These are phyloP conservation scores for Waltergamsia citrina DNA, from an alignment of 2,329 filamentous ascomycete species.

Conservation along the genomic window DNA sequence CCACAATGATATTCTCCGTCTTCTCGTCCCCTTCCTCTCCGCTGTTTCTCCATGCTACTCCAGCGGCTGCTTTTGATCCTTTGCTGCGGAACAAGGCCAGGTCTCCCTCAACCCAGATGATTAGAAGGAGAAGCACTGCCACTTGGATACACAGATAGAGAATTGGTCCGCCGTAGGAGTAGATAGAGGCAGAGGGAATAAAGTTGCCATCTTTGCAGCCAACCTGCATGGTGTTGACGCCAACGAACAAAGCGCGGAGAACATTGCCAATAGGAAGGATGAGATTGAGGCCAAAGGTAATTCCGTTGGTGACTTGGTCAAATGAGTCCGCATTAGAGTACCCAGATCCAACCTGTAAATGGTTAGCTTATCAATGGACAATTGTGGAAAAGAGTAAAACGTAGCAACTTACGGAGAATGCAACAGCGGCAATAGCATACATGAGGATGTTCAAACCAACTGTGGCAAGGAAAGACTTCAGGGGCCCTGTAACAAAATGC, in stretches of 20 bases:
- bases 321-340: conserved; percentile 5
- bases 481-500: conserved; percentile 54
- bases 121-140: conserved; percentile 52
- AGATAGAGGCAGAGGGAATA: background rate
- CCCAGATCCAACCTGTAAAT: conserved; percentile 9
- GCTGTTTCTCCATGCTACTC: conserved; percentile 22
- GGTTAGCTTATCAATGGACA: background rate
- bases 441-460: conserved; percentile 59
- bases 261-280: conserved; percentile 32
- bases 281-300: conserved; percentile 6
- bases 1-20: conserved; percentile 26
- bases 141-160: conserved; percentile 68
- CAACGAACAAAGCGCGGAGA: conserved; percentile 60
- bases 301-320: background rate
- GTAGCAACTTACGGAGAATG: conserved; percentile 28
- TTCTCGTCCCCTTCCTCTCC: conserved; percentile 11
- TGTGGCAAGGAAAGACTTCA: conserved; percentile 57
- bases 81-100: conserved; percentile 35
- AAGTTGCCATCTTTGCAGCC: conserved; percentile 50
- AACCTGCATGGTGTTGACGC: conserved; percentile 69
- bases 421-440: conserved; percentile 60
- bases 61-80: conserved; percentile 10
- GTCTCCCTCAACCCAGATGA: conserved; percentile 69
- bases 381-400: no score
- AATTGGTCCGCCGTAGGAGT: conserved; percentile 65